Evolutionary conservation across 208 protist species (phyloP), one percentile per base, ranked within the genome.

Genomic region (Trypanosoma mega): DNA sequence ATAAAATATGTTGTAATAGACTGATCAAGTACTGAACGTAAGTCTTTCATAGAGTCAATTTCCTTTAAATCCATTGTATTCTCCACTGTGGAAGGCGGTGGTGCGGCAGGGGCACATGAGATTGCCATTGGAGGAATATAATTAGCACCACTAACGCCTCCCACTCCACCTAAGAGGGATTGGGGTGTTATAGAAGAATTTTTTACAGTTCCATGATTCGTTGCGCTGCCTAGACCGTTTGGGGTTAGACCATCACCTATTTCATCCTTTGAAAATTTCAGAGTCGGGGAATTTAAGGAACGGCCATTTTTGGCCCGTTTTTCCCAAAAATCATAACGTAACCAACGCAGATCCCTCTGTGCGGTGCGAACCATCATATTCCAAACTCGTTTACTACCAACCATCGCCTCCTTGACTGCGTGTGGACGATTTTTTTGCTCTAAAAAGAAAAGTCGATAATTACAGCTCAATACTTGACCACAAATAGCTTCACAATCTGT

Each of bases 251-350:
- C n/a, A n/a, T n/a, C n/a, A n/a, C n/a, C n/a, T n/a, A n/a, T n/a
- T n/a, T n/a, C n/a, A n/a, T n/a, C n/a, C 26, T 24, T 50, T 30
- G 45, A 14, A 50, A 24, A n/a, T n/a, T n/a, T n/a, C 45, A 30
- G 45, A 11, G 9, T 50, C 45, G 14, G 23, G 9, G 6, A 6
- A 50, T 14, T 14, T 6, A 6, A 50, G 11, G 45, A 24, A 14
- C 14, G 45, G 1, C 2, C 1, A 33, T 20, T 18, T 36, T 54
- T 37, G n/a, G 62, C 60, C 1, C 72, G 84, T 45, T 72, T 70
- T 20, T 91, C 76, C 85, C 88, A 94, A 61, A 92, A 94, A 56
- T 94, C 85, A 67, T 94, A 94, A 8, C 77, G 79, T 47, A 94
- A 72, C 88, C 88, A 94, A 37, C 58, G 26, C n/a, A 92, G 53